Conservation (phyloP, 108 stramenopile species). For the Schizochytrium sp. region DNA sequence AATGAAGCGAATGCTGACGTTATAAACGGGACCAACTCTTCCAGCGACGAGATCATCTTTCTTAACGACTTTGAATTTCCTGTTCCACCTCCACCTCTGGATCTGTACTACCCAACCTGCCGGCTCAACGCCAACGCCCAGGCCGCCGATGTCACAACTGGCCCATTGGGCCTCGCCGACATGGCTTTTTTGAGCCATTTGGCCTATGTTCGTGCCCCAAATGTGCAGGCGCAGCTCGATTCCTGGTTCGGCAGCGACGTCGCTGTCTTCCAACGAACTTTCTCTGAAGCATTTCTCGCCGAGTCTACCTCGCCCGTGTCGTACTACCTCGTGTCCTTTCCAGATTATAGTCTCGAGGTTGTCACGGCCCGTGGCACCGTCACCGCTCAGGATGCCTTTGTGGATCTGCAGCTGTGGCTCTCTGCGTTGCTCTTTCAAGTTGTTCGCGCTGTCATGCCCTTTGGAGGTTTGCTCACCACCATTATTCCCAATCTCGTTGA, state of each 20-base stretch:
- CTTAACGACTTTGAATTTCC: not conserved
- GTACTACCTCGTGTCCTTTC: not conserved
- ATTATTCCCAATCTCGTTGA: slow-evolving; percentile 49
- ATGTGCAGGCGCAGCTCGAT: slow-evolving; percentile 34
- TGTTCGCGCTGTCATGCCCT: slow-evolving; percentile 51
- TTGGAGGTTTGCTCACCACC: slow-evolving; percentile 57
- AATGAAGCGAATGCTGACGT: not conserved
- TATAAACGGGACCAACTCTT: not conserved
- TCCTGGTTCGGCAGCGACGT: slow-evolving; percentile 59
- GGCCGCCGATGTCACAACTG: not conserved
- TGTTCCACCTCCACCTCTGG: not conserved
- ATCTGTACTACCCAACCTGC: not conserved
- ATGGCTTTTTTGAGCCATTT: slow-evolving; percentile 8
- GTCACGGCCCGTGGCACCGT: slow-evolving; percentile 64
- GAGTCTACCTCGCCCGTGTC: not conserved
- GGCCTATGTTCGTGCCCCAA: slow-evolving; percentile 35
- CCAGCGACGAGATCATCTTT: not conserved
- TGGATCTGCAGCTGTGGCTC: slow-evolving; percentile 64
- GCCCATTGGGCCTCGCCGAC: not conserved
- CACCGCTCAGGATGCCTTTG: slow-evolving; percentile 60
- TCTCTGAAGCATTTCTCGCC: slow-evolving; percentile 35
- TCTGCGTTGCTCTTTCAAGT: slow-evolving; percentile 55
- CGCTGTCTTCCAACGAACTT: slow-evolving; percentile 33
- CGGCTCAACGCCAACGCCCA: not conserved
- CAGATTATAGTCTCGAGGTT: slow-evolving; percentile 22